phyloP scores from a whole-genome alignment of 2,329 filamentous ascomycete species.

The Ceratocystis huliohia region DNA sequence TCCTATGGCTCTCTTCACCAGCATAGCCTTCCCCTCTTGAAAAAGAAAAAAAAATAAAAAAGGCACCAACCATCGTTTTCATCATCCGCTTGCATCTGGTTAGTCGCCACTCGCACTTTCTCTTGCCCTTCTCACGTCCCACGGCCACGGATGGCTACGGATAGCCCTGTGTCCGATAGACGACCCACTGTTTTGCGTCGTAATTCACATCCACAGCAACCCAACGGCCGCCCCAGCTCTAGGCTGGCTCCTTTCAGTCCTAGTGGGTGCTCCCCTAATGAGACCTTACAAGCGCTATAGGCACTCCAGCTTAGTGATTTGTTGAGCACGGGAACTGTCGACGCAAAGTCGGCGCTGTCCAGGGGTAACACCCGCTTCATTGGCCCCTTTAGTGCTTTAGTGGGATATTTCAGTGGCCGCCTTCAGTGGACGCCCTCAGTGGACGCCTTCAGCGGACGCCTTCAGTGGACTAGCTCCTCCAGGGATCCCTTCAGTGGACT shows the following conservation, averaged over 20 bases:
- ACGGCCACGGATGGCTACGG: not conserved
- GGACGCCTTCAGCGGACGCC: not conserved
- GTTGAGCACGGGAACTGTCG: not conserved
- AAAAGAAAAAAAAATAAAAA: not conserved
- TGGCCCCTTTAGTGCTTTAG: no score
- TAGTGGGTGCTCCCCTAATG: no score
- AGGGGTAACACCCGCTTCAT: not conserved
- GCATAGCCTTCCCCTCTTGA: not conserved
- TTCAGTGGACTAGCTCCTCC: not conserved
- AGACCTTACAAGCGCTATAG: no score
- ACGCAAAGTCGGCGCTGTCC: not conserved
- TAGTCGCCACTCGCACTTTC: not conserved
- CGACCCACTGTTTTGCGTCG: not conserved
- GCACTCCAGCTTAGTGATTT: no score
- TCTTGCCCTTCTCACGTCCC: not conserved
- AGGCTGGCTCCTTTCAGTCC: no score
- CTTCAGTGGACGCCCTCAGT: not conserved
- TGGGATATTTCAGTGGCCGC: no score
- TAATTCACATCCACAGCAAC: no score
- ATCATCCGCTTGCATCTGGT: not conserved
- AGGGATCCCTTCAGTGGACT: no score
- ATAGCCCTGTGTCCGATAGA: not conserved
- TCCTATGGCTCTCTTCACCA: not conserved
- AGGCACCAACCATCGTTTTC: not conserved
- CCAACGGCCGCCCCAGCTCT: no score